Base-by-base conservation (phyloP, 1,284 basidiomycete genomes). In the Fomitiporia mediterranea region DNA sequence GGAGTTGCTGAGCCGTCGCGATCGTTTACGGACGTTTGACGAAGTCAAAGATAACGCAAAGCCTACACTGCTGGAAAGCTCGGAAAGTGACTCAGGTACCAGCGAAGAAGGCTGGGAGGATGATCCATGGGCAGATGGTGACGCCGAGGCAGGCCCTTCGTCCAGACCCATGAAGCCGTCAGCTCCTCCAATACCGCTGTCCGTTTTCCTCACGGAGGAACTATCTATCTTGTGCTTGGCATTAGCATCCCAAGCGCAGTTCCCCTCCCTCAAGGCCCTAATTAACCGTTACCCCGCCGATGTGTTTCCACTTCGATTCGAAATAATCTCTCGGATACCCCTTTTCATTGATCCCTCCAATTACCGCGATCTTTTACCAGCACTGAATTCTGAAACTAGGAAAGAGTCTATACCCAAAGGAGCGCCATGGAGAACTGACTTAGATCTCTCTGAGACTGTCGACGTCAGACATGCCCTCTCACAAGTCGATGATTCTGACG, bases 281-380 rank as follows among this genome's bases (percentile, higher is more conserved):
- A 70, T 83, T 59, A 66, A 74, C 38, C 80, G 81, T 48, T 88
- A 93, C 66, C 67, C 70, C 23, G 37, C 65, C 4, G 66, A 70
- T 23, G 69, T 95, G 25, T 90, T 84, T 80, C 84, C 86, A 2
- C 79, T 73, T 64, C 87, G 93, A 40, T 77, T 89, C 62, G 64
- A 69, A 19, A 79, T 96, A 51, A 73, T 94, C 53, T 80, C 88
- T 57, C 77, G 74, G 55, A 80, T 96, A 54, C 91, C 94, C 17
- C 80, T 82, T 60, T 84, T 91, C 70, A 72, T 77, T 2, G 74
- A 81, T 37, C 89, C 91, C 2, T 73, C 81, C 2, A 71, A 79
- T 38, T 86, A 81, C 63, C 73, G 74, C 21, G 76, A 78, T 21
- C 62, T 95, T 3, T 78, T 95, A 9, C 91, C 91, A 15, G 68